These are phyloP conservation scores for Lasiodiplodia hormozganensis DNA, from an alignment of 2,329 filamentous ascomycete species.

Conservation along the genomic window DNA sequence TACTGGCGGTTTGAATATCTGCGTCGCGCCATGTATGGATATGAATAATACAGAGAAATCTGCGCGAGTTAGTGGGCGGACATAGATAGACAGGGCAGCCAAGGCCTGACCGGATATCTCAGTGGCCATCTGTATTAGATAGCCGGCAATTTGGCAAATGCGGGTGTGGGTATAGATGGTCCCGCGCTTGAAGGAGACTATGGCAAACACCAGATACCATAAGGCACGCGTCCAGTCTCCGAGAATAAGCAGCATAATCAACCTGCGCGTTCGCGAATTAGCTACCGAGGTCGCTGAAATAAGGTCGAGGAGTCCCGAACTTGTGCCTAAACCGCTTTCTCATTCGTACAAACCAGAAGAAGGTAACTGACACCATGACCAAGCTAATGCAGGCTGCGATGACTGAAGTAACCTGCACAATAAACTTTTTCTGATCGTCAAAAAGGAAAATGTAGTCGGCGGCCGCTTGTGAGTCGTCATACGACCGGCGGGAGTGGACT, in stretches of 20 bases:
- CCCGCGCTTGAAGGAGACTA: constrained; percentile 63
- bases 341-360: constrained; percentile 77
- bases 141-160: constrained; percentile 73
- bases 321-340: constrained; percentile 76
- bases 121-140: constrained; percentile 70
- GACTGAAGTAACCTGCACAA: constrained; percentile 44
- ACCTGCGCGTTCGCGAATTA: constrained; percentile 50
- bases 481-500: background rate
- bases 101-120: constrained; percentile 63
- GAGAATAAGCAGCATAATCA: constrained; percentile 76
- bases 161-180: constrained; percentile 52
- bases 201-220: constrained; percentile 71
- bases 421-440: constrained; percentile 34
- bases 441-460: constrained; percentile 31
- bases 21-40: constrained; percentile 74
- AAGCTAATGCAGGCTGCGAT: constrained; percentile 38
- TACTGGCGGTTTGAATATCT: constrained; percentile 67
- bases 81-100: constrained; percentile 29
- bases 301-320: constrained; percentile 51
- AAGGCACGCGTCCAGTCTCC: constrained; percentile 74
- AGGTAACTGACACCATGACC: constrained; percentile 32
- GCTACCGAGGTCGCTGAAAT: background rate
- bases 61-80: constrained; percentile 31
- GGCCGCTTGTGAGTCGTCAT: background rate
- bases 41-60: constrained; percentile 77